Percentiles rank a stretch among this genome's conserved stretches.
Evolutionary conservation across 1,139 yeast genomes (phyloP).

Genomic region (Sugiyamaella grinbergsii): DNA sequence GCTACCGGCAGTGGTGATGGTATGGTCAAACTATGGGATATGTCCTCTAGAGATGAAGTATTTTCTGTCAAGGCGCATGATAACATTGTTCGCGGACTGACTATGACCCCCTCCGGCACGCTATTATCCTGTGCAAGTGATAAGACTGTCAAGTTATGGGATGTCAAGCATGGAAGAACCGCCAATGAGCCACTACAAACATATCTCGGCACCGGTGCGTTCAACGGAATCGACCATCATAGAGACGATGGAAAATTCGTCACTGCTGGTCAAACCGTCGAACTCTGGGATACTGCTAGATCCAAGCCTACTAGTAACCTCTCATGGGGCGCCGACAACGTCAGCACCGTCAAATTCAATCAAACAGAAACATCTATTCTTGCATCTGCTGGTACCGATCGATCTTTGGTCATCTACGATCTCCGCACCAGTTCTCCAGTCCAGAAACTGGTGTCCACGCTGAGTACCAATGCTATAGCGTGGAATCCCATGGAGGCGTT

Average conservation of each 20-base stretch:
- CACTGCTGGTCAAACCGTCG: slow-evolving; percentile 88
- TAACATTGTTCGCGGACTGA: slow-evolving; percentile 85
- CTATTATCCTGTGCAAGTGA: slow-evolving; percentile 90
- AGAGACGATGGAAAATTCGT: slow-evolving; percentile 71
- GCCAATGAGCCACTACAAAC: slow-evolving; percentile 57
- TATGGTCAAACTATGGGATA: slow-evolving; percentile 88
- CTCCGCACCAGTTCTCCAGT: slow-evolving; percentile 90
- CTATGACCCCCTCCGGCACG: slow-evolving; percentile 69
- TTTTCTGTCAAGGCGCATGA: slow-evolving; percentile 85
- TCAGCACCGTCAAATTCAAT: slow-evolving; percentile 80
- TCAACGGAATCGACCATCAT: slow-evolving; percentile 86
- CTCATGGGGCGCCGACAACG: slow-evolving; percentile 96
- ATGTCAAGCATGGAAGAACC: slow-evolving; percentile 32
- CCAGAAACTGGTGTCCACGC: slow-evolving; percentile 79
- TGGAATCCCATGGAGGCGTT: slow-evolving; percentile 99
- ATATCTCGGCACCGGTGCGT: slow-evolving; percentile 79
- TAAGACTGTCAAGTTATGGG: slow-evolving; percentile 87
- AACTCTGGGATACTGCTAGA: slow-evolving; percentile 85
- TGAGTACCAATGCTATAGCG: slow-evolving; percentile 82
- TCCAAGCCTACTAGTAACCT: slow-evolving; percentile 74
- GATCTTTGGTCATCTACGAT: slow-evolving; percentile 88
- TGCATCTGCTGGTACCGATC: slow-evolving; percentile 92
- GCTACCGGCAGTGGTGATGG: slow-evolving; percentile 98
- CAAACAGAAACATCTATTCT: slow-evolving; percentile 85
- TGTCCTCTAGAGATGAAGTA: slow-evolving; percentile 70